Conservation (phyloP, 2,329 filamentous ascomycete genomes). For the Neonectria ditissima region DNA sequence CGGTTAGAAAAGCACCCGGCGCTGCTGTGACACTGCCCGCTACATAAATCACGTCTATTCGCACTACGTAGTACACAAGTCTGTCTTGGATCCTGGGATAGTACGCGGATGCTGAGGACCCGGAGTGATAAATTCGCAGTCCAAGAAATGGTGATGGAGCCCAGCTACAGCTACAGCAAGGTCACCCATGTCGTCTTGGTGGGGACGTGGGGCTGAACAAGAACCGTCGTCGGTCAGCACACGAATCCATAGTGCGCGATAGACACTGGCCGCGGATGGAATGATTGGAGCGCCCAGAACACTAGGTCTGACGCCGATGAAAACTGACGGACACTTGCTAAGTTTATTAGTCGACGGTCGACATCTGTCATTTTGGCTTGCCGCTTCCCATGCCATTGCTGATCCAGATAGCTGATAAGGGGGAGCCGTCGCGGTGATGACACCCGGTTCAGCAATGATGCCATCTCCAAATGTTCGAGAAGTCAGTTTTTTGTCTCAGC, state of each 20-base stretch:
- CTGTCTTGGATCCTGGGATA: background rate
- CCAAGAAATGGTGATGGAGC: conserved; percentile 1
- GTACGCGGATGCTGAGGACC: background rate
- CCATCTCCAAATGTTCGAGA: background rate
- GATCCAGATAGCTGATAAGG: background rate
- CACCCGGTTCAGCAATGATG: background rate
- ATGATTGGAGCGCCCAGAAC: background rate
- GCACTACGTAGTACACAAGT: background rate
- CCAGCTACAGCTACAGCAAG: background rate
- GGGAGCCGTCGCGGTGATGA: background rate
- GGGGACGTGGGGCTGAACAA: conserved; percentile 3
- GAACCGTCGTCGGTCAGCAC: background rate
- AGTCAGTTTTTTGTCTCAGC: background rate
- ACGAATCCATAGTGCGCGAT: background rate
- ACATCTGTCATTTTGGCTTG: background rate
- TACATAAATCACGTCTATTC: background rate
- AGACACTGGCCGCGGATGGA: background rate
- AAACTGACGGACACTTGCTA: background rate
- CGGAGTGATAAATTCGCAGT: background rate
- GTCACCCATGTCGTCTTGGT: background rate
- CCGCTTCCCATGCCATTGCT: background rate
- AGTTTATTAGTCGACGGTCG: background rate
- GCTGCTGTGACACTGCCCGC: background rate
- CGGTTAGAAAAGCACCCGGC: background rate
- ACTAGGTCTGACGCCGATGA: background rate